Evolutionary conservation across 1,139 yeast species (phyloP), one percentile per base, ranked within the genome.

Genomic region (Suhomyces guaymorum): DNA sequence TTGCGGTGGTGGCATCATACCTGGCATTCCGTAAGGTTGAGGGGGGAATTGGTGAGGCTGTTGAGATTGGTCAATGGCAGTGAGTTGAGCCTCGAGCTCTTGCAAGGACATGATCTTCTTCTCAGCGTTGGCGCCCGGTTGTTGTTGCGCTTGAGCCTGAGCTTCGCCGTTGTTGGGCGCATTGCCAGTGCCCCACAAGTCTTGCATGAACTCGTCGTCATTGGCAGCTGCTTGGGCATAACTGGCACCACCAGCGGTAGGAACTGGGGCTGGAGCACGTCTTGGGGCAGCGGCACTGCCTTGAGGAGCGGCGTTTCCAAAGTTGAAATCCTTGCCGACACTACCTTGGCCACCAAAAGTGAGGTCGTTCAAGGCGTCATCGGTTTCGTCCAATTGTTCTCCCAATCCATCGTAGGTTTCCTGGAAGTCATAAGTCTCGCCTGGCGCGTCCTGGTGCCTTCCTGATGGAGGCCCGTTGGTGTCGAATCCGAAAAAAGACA

Each of bases 331-430:
- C 41, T 79, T 76, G 32, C 88, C 83, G 30, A 82, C 61, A 6
- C 70, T 63, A 20, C 59, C 73, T 7, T 73, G 65, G 36, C 63
- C 70, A 29, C 97, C 97, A 64, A 90, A 90, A 1, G 97, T 90
- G 54, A 87, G 95, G 43, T 81, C 85, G 55, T 90, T 90, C 51
- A 87, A 70, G 35, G 82, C 89, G 56, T 89, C 97, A 40, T 82
- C 89, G 22, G 77, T 81, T 45, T 84, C 94, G 28, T 73, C 74
- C 31, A 77, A 72, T 41, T 72, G 72, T 19, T 77, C 86, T 2
- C 89, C 92, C 39, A 84, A 72, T 3, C 90, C 90, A 44, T 83
- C 87, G 55, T 85, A 86, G 12, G 95, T 82, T 35, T 88, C 95
- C 49, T 87, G 94, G 54, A 86, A 89, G 52, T 85, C 94, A 49